These are phyloP conservation scores for Solanum hybrid DNA, from an alignment of 305 asterid genomes.

Conservation along the genomic window DNA sequence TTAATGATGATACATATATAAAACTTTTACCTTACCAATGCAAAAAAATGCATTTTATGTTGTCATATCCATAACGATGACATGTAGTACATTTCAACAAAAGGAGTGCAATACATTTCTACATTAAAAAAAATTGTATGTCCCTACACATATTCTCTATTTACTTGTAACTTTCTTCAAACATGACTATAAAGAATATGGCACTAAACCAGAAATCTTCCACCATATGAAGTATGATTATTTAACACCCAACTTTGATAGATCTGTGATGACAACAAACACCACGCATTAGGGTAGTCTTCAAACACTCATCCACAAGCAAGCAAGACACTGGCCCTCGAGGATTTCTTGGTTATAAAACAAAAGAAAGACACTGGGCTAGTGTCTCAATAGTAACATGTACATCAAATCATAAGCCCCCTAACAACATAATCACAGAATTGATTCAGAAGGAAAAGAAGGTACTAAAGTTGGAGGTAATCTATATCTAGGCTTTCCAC, in stretches of 20 bases:
- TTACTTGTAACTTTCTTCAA: not conserved
- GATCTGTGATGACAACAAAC: not conserved
- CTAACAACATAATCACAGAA: not conserved
- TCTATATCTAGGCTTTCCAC: not conserved
- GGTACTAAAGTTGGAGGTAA: not conserved
- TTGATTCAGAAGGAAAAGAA: not conserved
- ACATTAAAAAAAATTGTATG: not conserved
- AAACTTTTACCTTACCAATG: not conserved
- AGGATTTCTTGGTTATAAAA: not conserved
- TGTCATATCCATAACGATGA: not conserved
- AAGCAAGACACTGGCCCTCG: not conserved
- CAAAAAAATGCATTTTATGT: not conserved
- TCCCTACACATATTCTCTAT: not conserved
- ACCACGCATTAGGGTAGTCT: not conserved
- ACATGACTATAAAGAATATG: not conserved
- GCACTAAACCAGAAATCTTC: not conserved
- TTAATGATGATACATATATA: not conserved
- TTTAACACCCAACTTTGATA: not conserved
- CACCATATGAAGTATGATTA: not conserved
- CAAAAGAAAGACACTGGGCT: not conserved
- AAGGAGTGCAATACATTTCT: not conserved
- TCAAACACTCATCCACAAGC: not conserved
- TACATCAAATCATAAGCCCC: not conserved
- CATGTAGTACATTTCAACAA: not conserved
- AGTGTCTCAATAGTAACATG: not conserved